Base-by-base conservation (phyloP, 805 yeast species). In the Lipomyces japonicus region DNA sequence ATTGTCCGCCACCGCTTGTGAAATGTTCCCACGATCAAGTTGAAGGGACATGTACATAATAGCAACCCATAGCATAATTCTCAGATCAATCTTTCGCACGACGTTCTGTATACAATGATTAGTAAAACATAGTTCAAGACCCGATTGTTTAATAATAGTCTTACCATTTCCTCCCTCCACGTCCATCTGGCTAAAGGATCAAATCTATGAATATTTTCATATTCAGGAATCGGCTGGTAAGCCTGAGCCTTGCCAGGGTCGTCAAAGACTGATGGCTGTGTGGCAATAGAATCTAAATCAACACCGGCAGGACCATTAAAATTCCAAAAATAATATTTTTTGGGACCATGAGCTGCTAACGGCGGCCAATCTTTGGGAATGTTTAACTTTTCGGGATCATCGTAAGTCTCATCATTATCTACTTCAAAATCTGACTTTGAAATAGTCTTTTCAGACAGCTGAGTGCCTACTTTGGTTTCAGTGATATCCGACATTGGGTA, bases 171-270 rank as follows among this genome's bases (percentile, higher is more conserved):
- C 59, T 80, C 85, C 44, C 72, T 65, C n/a, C 57, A 55, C 0
- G 76, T 68, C 87, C 86, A 82, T 7, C 71, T 71, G 35, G 79
- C 72, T 0, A 71, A 70, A 0, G 86, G 83, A 61, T 83, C 86
- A 60, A 81, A 77, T 21, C 71, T 69, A 31, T 70, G 67, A 24
- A 53, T 24, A 28, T 69, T 56, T 34, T 57, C 61, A 23, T 53
- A 57, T 14, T 38, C 26, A 19, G 26, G 25, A 36, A 32, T 41
- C 9, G 61, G 61, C 22, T 40, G 50, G 22, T 36, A 39, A 21
- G 12, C 22, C n/a, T 22, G 36, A 3, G 47, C 56, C 34, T 38
- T 41, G 5, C 45, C 61, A 3, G 61, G 61, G 42, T 57, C 61
- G 26, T 57, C 61, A 38, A 35, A 57, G 6, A 57, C 60, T 4